Percentiles rank a stretch among this genome's conserved stretches.
Conservation (phyloP, 2,329 filamentous ascomycete genomes). For the Fusarium metavorans region DNA sequence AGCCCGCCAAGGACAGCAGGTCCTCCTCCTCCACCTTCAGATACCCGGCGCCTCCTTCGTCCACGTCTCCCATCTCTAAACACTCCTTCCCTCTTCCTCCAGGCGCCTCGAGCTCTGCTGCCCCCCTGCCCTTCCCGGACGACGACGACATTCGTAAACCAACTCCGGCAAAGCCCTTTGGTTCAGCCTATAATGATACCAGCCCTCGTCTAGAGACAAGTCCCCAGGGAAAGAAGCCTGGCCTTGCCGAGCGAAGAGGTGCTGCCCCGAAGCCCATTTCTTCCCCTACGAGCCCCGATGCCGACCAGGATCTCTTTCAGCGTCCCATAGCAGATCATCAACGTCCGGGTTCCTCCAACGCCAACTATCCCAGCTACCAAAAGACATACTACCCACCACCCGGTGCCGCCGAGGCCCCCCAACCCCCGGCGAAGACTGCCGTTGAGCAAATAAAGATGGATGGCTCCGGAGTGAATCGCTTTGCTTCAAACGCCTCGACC, state of each 20-base stretch:
- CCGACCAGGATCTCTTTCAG: conserved; percentile 84
- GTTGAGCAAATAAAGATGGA: conserved; percentile 47
- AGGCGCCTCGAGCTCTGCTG: conserved; percentile 77
- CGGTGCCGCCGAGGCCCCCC: conserved; percentile 51
- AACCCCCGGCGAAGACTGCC: conserved; percentile 39
- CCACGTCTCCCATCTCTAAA: conserved; percentile 58
- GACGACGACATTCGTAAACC: conserved; percentile 69
- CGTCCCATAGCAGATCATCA: conserved; percentile 65
- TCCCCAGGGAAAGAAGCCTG: conserved; percentile 69
- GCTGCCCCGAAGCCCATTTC: conserved; percentile 85
- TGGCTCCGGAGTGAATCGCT: conserved; percentile 69
- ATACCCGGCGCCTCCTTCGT: conserved; percentile 63
- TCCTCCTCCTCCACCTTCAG: conserved; percentile 52
- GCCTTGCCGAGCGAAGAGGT: conserved; percentile 84
- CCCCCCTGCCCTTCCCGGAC: conserved; percentile 78
- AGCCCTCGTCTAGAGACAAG: conserved; percentile 67
- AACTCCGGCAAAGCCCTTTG: conserved; percentile 58
- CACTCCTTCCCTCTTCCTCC: conserved; percentile 74
- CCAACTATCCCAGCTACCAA: conserved; percentile 63
- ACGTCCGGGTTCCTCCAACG: conserved; percentile 54
- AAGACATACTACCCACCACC: conserved; percentile 73
- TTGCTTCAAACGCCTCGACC: conserved; percentile 87
- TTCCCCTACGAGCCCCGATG: conserved; percentile 82
- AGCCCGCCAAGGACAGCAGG: conserved; percentile 59
- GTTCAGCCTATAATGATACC: conserved; percentile 62